A percentile compares a stretch with the other conserved stretches of the same genome.
phyloP scores from a whole-genome alignment of 148 eudicot species.

The Persicaria maculosa region DNA sequence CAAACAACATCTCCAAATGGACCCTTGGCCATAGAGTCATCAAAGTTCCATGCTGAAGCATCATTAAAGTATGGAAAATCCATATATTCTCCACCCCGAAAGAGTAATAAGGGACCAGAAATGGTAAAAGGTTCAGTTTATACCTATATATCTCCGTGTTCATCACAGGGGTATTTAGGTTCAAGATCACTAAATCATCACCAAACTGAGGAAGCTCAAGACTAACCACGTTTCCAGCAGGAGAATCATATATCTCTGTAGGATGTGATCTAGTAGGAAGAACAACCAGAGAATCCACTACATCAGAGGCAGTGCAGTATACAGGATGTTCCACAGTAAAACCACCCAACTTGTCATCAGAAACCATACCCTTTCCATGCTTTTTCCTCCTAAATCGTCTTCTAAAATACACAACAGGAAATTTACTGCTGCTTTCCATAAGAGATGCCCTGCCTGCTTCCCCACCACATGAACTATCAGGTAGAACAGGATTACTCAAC shows the following conservation, averaged over 20 bases:
- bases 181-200: conserved; percentile 37
- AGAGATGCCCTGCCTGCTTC: conserved; percentile 17
- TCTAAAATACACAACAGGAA: conserved; percentile 66
- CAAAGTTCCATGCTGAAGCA: conserved; percentile 55
- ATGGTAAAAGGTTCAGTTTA: conserved; percentile 23
- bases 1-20: conserved; percentile 72
- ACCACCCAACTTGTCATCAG: conserved; percentile 11
- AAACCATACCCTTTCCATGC: conserved; percentile 16
- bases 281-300: conserved; percentile 20
- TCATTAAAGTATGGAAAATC: conserved; percentile 28
- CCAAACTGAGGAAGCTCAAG: conserved; percentile 27
- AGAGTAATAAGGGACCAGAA: conserved; percentile 20
- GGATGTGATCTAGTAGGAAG: conserved; percentile 16
- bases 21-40: conserved; percentile 52
- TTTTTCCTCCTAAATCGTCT: conserved; percentile 48
- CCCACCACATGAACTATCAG: conserved; percentile 20
- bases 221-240: conserved; percentile 14
- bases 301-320: background rate
- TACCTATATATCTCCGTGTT: conserved; percentile 30
- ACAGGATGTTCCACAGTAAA: conserved; percentile 14
- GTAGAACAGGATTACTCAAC: conserved; percentile 22
- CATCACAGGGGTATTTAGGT: conserved; percentile 24
- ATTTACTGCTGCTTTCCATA: conserved; percentile 17
- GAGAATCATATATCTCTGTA: conserved; percentile 17
- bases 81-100: conserved; percentile 26